phyloP scores from a whole-genome alignment of 768 basidiomycete species.

The Lactifluus rugatus region DNA sequence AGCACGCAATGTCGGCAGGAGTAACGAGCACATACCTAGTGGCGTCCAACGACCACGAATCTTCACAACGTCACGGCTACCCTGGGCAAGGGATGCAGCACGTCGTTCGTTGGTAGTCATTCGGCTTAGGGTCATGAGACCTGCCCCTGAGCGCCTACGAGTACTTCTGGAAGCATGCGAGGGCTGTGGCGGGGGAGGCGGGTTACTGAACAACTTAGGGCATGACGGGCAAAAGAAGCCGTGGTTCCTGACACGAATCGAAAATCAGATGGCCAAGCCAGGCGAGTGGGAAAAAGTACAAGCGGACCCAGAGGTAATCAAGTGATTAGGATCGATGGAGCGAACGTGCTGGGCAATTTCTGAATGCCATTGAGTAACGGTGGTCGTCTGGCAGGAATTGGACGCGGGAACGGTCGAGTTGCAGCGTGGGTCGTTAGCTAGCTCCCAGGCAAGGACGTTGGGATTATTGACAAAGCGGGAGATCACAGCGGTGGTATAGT shows the following conservation, averaged over 20 bases:
- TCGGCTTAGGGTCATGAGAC: constrained; percentile 20
- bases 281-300: background rate
- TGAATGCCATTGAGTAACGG: constrained; percentile 26
- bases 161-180: constrained; percentile 15
- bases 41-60: constrained; percentile 24
- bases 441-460: constrained; percentile 16
- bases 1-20: background rate
- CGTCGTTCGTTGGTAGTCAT: constrained; percentile 18
- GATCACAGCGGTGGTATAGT: constrained; percentile 9
- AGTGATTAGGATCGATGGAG: constrained; percentile 29
- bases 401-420: constrained; percentile 6
- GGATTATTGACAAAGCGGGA: constrained; percentile 12
- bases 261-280: background rate
- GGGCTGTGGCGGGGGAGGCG: constrained; percentile 10
- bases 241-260: constrained; percentile 11
- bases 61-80: constrained; percentile 4
- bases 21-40: constrained; percentile 12
- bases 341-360: constrained; percentile 23
- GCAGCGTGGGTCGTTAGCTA: constrained; percentile 21
- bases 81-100: background rate
- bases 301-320: constrained; percentile 28
- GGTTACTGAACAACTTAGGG: constrained; percentile 24
- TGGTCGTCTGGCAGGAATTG: constrained; percentile 24
- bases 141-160: constrained; percentile 8
- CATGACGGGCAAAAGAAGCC: constrained; percentile 30